Evolutionary conservation across 768 basidiomycete genomes (phyloP).

Genomic region (Tephrocybe sp.): DNA sequence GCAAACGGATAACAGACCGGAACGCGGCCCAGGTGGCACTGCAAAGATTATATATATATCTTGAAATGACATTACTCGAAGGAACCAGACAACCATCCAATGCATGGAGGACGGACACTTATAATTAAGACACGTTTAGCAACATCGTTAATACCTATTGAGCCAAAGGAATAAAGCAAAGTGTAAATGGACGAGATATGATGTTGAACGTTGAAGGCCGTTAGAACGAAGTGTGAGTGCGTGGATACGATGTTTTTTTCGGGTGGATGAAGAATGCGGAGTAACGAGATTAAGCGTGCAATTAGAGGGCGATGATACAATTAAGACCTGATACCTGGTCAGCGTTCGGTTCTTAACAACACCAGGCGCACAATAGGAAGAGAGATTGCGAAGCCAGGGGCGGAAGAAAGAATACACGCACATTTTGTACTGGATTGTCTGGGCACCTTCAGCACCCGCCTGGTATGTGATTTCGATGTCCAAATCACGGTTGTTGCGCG

Average conservation of each 20-base stretch:
- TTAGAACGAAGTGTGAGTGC: background rate
- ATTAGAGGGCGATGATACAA: constrained; percentile 24
- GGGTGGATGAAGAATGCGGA: background rate
- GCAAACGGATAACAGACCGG: background rate
- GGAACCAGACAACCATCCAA: background rate
- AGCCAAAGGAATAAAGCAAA: background rate
- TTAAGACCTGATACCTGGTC: constrained; percentile 77
- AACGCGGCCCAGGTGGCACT: background rate
- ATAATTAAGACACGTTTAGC: constrained; percentile 2
- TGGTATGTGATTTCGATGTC: constrained; percentile 85
- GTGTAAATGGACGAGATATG: background rate
- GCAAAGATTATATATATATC: background rate
- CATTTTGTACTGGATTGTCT: constrained; percentile 76
- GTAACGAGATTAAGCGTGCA: background rate
- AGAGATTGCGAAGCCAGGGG: constrained; percentile 11
- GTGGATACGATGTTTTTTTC: background rate
- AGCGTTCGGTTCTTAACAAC: constrained; percentile 42
- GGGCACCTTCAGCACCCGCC: constrained; percentile 33
- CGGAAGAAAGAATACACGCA: constrained; percentile 49
- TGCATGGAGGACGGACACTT: constrained; percentile 7
- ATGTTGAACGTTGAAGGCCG: too few species aligned
- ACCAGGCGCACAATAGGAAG: constrained; percentile 15
- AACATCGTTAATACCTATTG: constrained; percentile 13
- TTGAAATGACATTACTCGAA: background rate
- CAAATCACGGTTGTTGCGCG: constrained; percentile 90